A percentile compares a stretch with the other conserved stretches of the same genome.
Evolutionary conservation across 345 rosid genomes (phyloP).

Genomic region (Populus pruinosa): DNA sequence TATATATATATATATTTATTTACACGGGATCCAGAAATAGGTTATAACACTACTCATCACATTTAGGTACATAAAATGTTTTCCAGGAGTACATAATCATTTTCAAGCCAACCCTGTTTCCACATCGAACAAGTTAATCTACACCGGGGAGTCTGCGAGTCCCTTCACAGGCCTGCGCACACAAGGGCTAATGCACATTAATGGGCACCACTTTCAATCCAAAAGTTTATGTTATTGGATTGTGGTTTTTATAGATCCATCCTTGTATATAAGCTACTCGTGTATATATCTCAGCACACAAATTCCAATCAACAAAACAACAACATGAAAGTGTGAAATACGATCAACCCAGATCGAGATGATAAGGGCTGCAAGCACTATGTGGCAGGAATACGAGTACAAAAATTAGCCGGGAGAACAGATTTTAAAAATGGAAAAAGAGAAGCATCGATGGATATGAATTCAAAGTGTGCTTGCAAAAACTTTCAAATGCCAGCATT

Average conservation of each 20-base stretch:
- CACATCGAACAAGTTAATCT: background rate
- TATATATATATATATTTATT: too few relatives aligned
- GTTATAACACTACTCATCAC: background rate
- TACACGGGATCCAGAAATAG: too few relatives aligned
- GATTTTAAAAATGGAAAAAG: background rate
- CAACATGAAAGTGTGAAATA: background rate
- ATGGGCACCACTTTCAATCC: background rate
- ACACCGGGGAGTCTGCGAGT: background rate
- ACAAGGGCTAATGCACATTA: background rate
- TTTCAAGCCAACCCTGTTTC: background rate
- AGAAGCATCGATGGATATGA: background rate
- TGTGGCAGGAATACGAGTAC: background rate
- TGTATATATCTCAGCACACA: background rate
- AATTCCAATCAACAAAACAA: background rate
- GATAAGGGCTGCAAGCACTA: conserved; percentile 44
- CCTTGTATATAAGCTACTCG: background rate
- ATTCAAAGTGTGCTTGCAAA: background rate
- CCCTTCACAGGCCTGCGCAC: background rate
- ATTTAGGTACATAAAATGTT: background rate
- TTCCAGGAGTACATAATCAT: background rate
- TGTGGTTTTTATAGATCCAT: background rate
- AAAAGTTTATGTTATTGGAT: background rate
- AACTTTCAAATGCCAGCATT: background rate
- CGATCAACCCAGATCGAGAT: too few relatives aligned
- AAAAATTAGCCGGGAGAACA: background rate